phyloP scores from a whole-genome alignment of 306 rosid species.

The Bauhinia variegata region DNA sequence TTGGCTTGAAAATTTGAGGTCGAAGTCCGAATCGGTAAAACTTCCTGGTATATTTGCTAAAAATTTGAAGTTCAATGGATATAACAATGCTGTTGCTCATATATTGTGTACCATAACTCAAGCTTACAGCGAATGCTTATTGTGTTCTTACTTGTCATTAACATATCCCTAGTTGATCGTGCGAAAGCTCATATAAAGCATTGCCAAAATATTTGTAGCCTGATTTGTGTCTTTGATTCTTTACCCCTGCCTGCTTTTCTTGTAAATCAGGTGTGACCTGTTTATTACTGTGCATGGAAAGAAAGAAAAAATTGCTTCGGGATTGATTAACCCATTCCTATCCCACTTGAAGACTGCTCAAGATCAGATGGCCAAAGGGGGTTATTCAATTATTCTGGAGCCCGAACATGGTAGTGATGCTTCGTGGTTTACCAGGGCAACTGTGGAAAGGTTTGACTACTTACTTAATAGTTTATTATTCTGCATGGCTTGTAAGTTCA shows the following conservation, averaged over 20 bases:
- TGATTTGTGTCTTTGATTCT: slow-evolving; percentile 22
- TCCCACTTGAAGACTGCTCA: slow-evolving; percentile 94
- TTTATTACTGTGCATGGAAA: slow-evolving; percentile 82
- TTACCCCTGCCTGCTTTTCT: neutral
- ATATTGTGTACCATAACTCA: no score
- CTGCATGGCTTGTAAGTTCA: slow-evolving; percentile 16
- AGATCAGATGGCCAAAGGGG: slow-evolving; percentile 95
- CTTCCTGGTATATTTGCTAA: neutral
- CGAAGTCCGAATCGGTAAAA: neutral
- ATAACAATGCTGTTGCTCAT: no score
- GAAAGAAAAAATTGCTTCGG: slow-evolving; percentile 91
- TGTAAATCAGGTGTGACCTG: slow-evolving; percentile 78
- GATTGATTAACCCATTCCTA: slow-evolving; percentile 85
- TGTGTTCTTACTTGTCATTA: neutral
- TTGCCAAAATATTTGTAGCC: slow-evolving; percentile 1
- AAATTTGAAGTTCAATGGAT: slow-evolving; percentile 34
- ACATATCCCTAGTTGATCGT: slow-evolving; percentile 12
- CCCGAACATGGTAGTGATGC: slow-evolving; percentile 59
- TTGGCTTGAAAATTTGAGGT: neutral
- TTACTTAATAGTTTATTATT: slow-evolving; percentile 12
- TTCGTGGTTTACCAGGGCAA: slow-evolving; percentile 86
- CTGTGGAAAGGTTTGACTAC: slow-evolving; percentile 71
- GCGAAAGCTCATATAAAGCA: neutral
- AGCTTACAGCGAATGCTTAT: neutral
- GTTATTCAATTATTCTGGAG: slow-evolving; percentile 87